phyloP scores from a whole-genome alignment of 805 yeast species.

The Maudiozyma bulderi region DNA sequence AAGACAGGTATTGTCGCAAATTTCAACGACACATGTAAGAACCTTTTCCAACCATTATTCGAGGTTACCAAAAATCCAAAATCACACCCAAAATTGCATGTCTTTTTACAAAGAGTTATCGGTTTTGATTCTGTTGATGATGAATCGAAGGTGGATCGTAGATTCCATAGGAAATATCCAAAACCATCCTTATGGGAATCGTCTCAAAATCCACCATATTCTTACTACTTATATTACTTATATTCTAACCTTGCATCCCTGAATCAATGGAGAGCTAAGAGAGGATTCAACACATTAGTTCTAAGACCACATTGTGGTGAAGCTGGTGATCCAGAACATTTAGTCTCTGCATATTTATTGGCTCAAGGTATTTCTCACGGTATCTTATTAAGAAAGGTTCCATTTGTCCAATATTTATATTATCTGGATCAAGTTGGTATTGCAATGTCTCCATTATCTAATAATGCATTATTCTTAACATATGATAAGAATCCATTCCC shows the following conservation, averaged over 20 bases:
- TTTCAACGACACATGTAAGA: conserved; percentile 69
- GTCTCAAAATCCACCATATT: conserved; percentile 87
- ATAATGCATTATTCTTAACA: conserved; percentile 89
- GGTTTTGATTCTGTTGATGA: conserved; percentile 99
- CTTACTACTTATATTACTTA: conserved; percentile 84
- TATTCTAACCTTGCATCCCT: conserved; percentile 80
- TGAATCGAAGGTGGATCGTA: conserved; percentile 84
- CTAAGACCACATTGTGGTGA: conserved; percentile 97
- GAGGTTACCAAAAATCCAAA: conserved; percentile 82
- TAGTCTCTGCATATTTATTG: conserved; percentile 78
- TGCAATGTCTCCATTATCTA: conserved; percentile 97
- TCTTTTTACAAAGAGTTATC: conserved; percentile 85
- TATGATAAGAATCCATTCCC: conserved; percentile 97
- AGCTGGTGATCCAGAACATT: conserved; percentile 99
- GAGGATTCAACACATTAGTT: conserved; percentile 83
- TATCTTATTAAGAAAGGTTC: conserved; percentile 82
- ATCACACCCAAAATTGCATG: conserved; percentile 81
- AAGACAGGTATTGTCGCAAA: conserved; percentile 55
- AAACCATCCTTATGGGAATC: conserved; percentile 76
- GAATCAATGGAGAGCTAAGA: conserved; percentile 68
- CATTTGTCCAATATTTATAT: conserved; percentile 87
- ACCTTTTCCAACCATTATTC: conserved; percentile 78
- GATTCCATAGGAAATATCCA: conserved; percentile 75
- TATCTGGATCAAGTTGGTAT: conserved; percentile 91
- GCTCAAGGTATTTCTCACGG: conserved; percentile 96